These are phyloP conservation scores for Zizania latifolia DNA, from an alignment of 176 grass and related monocot genomes.

Conservation along the genomic window DNA sequence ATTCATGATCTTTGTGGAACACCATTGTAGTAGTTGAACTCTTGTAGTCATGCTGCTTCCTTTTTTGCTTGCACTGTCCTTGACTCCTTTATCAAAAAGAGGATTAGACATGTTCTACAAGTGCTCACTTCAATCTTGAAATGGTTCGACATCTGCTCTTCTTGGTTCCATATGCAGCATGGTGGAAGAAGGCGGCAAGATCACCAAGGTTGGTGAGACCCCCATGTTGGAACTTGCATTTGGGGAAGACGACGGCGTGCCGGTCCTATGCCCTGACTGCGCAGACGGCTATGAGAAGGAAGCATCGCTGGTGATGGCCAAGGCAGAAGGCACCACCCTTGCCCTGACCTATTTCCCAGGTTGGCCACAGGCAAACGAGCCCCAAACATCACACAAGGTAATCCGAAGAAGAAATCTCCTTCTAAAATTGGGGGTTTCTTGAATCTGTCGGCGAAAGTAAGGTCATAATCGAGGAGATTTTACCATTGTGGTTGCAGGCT, in stretches of 20 bases:
- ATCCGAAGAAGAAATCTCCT: background rate
- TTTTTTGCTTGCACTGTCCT: background rate
- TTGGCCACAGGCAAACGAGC: slow-evolving; percentile 49
- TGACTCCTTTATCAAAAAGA: background rate
- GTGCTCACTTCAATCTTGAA: background rate
- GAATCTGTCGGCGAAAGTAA: background rate
- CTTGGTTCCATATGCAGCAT: background rate
- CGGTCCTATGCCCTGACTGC: slow-evolving; percentile 40
- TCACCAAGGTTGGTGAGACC: slow-evolving; percentile 1
- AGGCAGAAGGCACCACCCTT: slow-evolving; percentile 17
- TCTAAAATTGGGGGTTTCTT: background rate
- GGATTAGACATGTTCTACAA: background rate
- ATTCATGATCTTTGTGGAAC: background rate
- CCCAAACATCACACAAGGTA: slow-evolving; percentile 43
- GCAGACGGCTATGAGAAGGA: slow-evolving; percentile 45
- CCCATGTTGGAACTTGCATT: slow-evolving; percentile 1
- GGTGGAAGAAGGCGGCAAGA: background rate
- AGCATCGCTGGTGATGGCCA: slow-evolving; percentile 31
- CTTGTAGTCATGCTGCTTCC: background rate
- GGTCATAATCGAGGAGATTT: background rate
- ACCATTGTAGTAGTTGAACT: background rate
- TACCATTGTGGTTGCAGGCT: slow-evolving; percentile 10
- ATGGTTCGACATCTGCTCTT: background rate
- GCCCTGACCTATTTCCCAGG: slow-evolving; percentile 41
- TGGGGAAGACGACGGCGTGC: slow-evolving; percentile 15